Evolutionary conservation across 306 rosid species (phyloP), one percentile per base, ranked within the genome.

Genomic region (Pachyrhizus erosus): DNA sequence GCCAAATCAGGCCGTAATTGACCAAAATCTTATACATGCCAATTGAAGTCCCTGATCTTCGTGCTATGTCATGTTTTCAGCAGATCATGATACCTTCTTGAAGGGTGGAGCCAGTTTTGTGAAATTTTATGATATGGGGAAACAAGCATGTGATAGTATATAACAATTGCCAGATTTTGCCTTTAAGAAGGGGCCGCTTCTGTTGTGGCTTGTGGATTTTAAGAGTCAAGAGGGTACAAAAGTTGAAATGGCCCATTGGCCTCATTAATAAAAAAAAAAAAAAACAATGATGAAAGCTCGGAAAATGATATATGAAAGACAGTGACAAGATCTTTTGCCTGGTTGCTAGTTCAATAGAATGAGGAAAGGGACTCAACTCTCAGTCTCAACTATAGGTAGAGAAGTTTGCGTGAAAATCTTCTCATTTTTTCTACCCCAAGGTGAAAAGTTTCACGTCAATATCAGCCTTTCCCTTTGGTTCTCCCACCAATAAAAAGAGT

Each of bases 401-500:
- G 24, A 26, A 46, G 60, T 57, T 80, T 71, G 78, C 76, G 84
- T 73, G 75, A 82, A 84, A 88, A 14, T 11, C 9, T 54, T 46
- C 52, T 70, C 40, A 29, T 37, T 37, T 48, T 87, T 61, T 27
- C 73, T 42, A 58, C 85, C 82, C 64, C 66, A 43, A n/a, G 2
- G 90, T 87, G 85, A 93, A 90, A 90, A 81, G 70, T 87, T 85
- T 91, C 93, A 81, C 91, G 78, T 93, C 92, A 91, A 51, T 33
- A 17, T 82, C 76, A 81, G 21, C 67, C 65, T 85, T 83, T 81
- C 68, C 69, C 77, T 78, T 78, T 76, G 5, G 27, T 77, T 86
- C 39, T 64, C 37, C 42, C 64, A 40, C 55, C 79, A 77, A 77
- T 77, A 70, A 77, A 70, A 48, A 73, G 76, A 65, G 57, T 64